Conservation (phyloP, 2,329 filamentous ascomycete genomes). For the Penicillium digitatum region DNA sequence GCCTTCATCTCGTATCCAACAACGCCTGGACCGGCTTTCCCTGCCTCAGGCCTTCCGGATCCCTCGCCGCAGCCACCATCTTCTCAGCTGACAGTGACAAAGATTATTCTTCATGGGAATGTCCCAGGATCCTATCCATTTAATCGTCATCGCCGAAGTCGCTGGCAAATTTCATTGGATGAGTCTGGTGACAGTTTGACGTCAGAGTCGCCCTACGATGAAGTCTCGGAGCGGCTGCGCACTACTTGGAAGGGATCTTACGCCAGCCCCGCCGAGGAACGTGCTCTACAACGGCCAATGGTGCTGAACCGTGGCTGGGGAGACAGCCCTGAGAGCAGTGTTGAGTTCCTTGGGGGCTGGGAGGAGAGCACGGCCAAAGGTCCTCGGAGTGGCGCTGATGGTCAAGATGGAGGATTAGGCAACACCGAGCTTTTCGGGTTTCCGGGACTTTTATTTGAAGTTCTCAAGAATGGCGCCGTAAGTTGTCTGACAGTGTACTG, state of each 20-base stretch:
- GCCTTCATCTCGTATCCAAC: conserved; percentile 79
- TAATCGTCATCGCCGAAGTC: conserved; percentile 83
- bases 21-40: conserved; percentile 60
- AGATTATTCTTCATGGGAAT: conserved; percentile 90
- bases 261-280: conserved; percentile 52
- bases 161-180: conserved; percentile 68
- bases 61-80: conserved; percentile 28
- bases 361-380: conserved; percentile 62
- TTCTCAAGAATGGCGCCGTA: conserved; percentile 85
- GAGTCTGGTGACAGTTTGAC: conserved; percentile 50
- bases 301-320: conserved; percentile 87
- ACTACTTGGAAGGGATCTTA: conserved; percentile 67
- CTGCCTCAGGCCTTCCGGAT: conserved; percentile 43
- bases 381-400: conserved; percentile 41
- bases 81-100: conserved; percentile 77
- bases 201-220: conserved; percentile 75
- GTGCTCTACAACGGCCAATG: conserved; percentile 61
- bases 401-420: conserved; percentile 54
- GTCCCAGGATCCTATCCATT: conserved; percentile 95
- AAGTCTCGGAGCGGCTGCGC: conserved; percentile 65
- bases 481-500: conserved; percentile 86
- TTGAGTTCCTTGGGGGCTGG: conserved; percentile 79
- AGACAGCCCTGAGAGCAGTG: conserved; percentile 84
- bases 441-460: conserved; percentile 90
- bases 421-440: conserved; percentile 90